Evolutionary conservation across 2,329 filamentous ascomycete species (phyloP).

Genomic region (Neopestalotiopsis rosae): DNA sequence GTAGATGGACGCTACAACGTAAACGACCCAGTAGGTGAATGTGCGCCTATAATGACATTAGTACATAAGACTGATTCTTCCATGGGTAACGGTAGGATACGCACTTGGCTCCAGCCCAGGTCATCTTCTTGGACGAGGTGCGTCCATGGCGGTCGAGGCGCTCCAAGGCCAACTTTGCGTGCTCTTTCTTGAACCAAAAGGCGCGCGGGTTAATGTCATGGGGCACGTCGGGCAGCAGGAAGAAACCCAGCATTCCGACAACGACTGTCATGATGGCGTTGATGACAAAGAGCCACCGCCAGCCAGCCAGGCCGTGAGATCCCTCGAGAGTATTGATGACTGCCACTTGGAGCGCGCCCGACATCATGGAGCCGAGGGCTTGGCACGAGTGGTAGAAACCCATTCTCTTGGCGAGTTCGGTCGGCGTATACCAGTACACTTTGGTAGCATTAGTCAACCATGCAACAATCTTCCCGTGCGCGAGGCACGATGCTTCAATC

Average conservation of each 20-base stretch:
- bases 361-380: conserved; percentile 57
- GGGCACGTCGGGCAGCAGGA: conserved; percentile 51
- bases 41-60: conserved; percentile 37
- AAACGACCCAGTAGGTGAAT: conserved; percentile 48
- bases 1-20: conserved; percentile 51
- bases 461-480: not conserved
- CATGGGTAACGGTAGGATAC: not conserved
- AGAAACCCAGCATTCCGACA: conserved; percentile 54
- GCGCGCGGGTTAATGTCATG: conserved; percentile 45
- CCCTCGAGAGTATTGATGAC: conserved; percentile 58
- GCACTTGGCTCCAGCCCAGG: conserved; percentile 45
- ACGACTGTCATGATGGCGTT: conserved; percentile 61
- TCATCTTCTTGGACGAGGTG: conserved; percentile 50
- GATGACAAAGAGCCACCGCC: conserved; percentile 61
- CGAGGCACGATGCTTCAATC: not conserved
- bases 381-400: conserved; percentile 60
- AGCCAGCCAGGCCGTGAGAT: conserved; percentile 51
- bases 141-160: conserved; percentile 49
- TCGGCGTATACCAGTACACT: conserved; percentile 49
- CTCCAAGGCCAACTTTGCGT: conserved; percentile 48
- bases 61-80: not conserved
- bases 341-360: conserved; percentile 58
- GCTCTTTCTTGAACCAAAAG: conserved; percentile 49
- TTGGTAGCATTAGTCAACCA: not conserved
- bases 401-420: conserved; percentile 55